Conservation (phyloP, 371 early-diverging fungal genomes). For the Dinochytrium kinnereticum region DNA sequence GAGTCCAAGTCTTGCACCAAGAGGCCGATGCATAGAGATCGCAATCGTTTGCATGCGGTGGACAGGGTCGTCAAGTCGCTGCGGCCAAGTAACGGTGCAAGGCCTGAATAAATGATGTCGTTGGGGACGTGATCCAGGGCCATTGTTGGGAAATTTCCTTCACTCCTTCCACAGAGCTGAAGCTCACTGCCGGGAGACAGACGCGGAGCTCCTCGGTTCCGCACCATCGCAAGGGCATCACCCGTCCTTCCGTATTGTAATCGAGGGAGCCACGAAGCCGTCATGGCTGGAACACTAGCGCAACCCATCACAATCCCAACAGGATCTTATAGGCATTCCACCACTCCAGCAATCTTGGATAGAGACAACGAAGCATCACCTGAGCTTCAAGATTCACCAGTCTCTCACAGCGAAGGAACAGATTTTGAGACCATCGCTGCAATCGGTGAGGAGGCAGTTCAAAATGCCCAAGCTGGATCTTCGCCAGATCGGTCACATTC, state of each 20-base stretch:
- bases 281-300: neutral
- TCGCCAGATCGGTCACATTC: neutral
- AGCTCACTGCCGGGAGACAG: too few species aligned
- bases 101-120: too few species aligned
- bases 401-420: neutral
- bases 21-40: too few species aligned
- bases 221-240: neutral
- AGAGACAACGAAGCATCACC: neutral
- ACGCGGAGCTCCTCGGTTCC: neutral
- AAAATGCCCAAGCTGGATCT: neutral
- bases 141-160: too few species aligned
- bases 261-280: neutral
- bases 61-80: too few species aligned
- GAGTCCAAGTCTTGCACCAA: too few species aligned
- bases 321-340: neutral
- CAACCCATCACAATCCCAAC: conserved; percentile 1
- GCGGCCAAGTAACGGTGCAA: too few species aligned
- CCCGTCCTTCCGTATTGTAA: neutral
- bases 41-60: too few species aligned
- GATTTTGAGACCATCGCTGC: conserved; percentile 12
- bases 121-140: too few species aligned
- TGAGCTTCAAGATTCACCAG: neutral
- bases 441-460: neutral
- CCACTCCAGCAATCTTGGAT: neutral
- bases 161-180: too few species aligned